A percentile compares a stretch with the other conserved stretches of the same genome.
phyloP scores from a whole-genome alignment of 2,329 filamentous ascomycete genomes.

The Colletotrichum lindemuthianum region DNA sequence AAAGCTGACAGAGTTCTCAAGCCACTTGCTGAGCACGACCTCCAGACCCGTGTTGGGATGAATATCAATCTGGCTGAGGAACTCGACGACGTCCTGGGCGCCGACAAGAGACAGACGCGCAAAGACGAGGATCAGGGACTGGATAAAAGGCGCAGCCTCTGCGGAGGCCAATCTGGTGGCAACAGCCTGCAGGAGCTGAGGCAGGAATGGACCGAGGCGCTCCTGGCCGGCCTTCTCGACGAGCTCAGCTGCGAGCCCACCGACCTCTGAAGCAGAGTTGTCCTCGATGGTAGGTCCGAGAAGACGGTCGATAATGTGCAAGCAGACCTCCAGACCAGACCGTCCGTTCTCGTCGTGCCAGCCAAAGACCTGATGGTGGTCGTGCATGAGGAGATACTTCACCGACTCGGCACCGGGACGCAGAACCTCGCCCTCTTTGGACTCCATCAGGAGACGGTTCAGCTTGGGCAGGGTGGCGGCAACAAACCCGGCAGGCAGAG shows the following conservation, averaged over 20 bases:
- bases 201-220: conserved; percentile 87
- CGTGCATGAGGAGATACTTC: conserved; percentile 89
- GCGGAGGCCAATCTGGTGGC: conserved; percentile 86
- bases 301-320: conserved; percentile 92
- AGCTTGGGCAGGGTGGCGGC: conserved; percentile 88
- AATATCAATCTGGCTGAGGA: conserved; percentile 86
- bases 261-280: conserved; percentile 94
- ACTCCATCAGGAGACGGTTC: conserved; percentile 82
- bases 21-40: conserved; percentile 92
- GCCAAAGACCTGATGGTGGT: conserved; percentile 87
- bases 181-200: conserved; percentile 88
- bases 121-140: conserved; percentile 95
- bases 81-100: conserved; percentile 89
- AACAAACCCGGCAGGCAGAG: conserved; percentile 87
- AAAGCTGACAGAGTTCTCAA: conserved; percentile 96
- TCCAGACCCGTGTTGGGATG: conserved; percentile 83
- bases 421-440: conserved; percentile 87
- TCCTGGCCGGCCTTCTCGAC: conserved; percentile 96
- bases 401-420: conserved; percentile 87
- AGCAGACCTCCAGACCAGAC: conserved; percentile 85
- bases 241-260: conserved; percentile 90
- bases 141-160: conserved; percentile 88
- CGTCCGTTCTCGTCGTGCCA: conserved; percentile 86
- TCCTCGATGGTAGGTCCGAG: conserved; percentile 88
- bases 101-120: conserved; percentile 87